Evolutionary conservation across 345 rosid genomes (phyloP), one percentile per base, ranked within the genome.

Genomic region (Mangifera indica): DNA sequence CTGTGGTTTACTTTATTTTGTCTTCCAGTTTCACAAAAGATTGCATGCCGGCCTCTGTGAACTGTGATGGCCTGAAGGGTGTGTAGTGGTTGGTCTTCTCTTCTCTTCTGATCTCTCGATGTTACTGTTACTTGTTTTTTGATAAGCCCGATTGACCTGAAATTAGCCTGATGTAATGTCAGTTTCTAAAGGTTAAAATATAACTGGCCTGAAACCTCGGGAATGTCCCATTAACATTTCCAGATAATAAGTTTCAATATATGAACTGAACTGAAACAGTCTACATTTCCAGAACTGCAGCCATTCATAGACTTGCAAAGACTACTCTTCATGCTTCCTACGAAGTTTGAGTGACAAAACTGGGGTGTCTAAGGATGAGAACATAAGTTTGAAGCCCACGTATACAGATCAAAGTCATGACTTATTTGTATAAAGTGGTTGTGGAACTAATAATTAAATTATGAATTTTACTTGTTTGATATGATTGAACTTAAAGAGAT

Each of bases 121-220:
- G 55, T 5, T 65, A 65, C 57, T 25, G 69, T 48, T 48, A 48
- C 42, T 29, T 15, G 70, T 45, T 45, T 0, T 22, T 34, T 51
- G 52, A 26, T 17, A 29, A 29, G 4, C 14, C 13, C 10, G 14
- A 10, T 1, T 13, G 13, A 46, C 51, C 51, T 46, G 34, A 29
- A 29, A 29, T 29, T 29, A 29, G 1, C 5, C 18, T 40, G 63
- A 42, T 69, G 44, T 24, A 18, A 34, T 37, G 52, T 76, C 76
- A 51, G 72, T 54, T 40, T 52, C 21, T 45, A n/a, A 48, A 55
- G 63, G 37, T 60, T 45, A 32, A 29, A 59, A 1, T 29, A 29
- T 66, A 58, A 56, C 26, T 32, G 69, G 69, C 64, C 45, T 26
- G 1, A 32, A 25, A 54, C 78, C 76, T 46, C 76, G 81, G 78